A percentile compares a stretch with the other conserved stretches of the same genome.
phyloP scores from a whole-genome alignment of 805 yeast species.

The Starmerella scarabaei region DNA sequence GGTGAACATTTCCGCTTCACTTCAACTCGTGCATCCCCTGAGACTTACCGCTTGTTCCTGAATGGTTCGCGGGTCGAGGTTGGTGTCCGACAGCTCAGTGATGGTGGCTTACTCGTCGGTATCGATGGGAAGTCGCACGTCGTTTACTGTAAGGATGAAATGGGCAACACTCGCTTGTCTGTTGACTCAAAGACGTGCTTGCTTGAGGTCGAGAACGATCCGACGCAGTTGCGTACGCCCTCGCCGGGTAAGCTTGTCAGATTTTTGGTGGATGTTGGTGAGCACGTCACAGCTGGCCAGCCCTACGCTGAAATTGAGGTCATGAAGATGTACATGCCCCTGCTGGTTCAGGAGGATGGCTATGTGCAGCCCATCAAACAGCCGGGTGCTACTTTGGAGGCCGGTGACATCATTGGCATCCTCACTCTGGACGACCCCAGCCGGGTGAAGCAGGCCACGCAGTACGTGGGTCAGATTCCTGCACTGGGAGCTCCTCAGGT shows the following conservation, averaged over 20 bases:
- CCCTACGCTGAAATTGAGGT: conserved; percentile 98
- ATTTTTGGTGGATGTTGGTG: conserved; percentile 89
- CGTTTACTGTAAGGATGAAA: conserved; percentile 96
- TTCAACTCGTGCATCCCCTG: conserved; percentile 81
- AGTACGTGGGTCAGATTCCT: conserved; percentile 88
- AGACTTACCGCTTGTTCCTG: conserved; percentile 74
- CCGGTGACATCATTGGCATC: conserved; percentile 95
- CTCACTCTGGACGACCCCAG: conserved; percentile 92
- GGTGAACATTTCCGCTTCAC: conserved; percentile 89
- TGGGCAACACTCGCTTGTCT: conserved; percentile 83
- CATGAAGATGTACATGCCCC: conserved; percentile 99
- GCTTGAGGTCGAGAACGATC: conserved; percentile 91
- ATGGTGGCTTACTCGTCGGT: conserved; percentile 83
- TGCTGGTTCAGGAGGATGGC: conserved; percentile 89
- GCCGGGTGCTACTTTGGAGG: conserved; percentile 93
- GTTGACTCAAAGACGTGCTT: conserved; percentile 92
- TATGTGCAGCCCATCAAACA: conserved; percentile 83
- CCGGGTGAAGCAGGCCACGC: conserved; percentile 90
- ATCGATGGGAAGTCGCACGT: conserved; percentile 89
- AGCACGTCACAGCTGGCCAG: conserved; percentile 80
- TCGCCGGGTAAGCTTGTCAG: conserved; percentile 97
- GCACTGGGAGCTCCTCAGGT: conserved; percentile 72
- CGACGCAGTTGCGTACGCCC: conserved; percentile 96
- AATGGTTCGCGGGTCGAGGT: conserved; percentile 87
- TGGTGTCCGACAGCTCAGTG: conserved; percentile 77